Conservation (phyloP, 2,329 filamentous ascomycete genomes). For the Ophiosphaerella korrae region DNA sequence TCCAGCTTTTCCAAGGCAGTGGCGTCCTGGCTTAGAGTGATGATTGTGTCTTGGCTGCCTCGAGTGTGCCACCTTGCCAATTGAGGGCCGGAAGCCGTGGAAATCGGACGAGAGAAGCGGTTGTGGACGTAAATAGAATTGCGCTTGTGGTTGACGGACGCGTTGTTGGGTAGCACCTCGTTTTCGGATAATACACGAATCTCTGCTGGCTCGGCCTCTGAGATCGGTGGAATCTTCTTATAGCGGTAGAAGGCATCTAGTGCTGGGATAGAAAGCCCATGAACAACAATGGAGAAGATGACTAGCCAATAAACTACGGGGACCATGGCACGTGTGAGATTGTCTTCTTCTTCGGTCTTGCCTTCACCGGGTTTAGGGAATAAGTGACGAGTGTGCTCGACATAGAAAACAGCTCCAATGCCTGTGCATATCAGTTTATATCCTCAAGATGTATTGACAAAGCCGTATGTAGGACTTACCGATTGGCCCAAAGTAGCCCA, state of each 20-base stretch:
- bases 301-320: slow-evolving; percentile 56
- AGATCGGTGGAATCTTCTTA: slow-evolving; percentile 50
- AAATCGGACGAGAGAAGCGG: slow-evolving; percentile 48
- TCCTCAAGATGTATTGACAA: no score
- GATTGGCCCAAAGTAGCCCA: slow-evolving; percentile 61
- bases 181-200: slow-evolving; percentile 47
- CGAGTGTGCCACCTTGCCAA: no score
- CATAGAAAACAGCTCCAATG: slow-evolving; percentile 53
- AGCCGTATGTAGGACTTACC: no score
- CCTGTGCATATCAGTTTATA: slow-evolving; percentile 28
- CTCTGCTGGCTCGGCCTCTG: slow-evolving; percentile 43
- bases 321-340: slow-evolving; percentile 47
- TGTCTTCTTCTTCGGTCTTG: slow-evolving; percentile 47
- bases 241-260: slow-evolving; percentile 49
- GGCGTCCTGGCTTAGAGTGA: no score
- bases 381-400: slow-evolving; percentile 52
- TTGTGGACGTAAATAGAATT: slow-evolving; percentile 53
- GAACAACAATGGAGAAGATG: slow-evolving; percentile 53
- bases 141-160: slow-evolving; percentile 38
- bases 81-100: background rate
- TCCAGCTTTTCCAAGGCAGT: no score
- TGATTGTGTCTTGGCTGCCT: no score
- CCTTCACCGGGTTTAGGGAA: slow-evolving; percentile 50
- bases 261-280: slow-evolving; percentile 56
- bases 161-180: no score